Evolutionary conservation across 2,329 filamentous ascomycete species (phyloP).

Genomic region (Remersonia thermophila): DNA sequence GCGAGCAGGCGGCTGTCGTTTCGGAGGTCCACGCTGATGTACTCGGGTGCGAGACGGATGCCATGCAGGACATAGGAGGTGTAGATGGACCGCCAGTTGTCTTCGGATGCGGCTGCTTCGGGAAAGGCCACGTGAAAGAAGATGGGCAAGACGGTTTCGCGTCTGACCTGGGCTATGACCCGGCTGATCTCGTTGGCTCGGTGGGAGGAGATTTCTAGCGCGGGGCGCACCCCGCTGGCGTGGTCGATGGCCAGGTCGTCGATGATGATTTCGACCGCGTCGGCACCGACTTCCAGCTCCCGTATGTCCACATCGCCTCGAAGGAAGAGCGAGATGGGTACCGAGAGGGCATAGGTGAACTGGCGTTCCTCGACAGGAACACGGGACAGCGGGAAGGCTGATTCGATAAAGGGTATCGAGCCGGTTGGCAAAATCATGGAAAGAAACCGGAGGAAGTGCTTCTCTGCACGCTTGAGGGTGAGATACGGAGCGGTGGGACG

Average conservation of each 20-base stretch:
- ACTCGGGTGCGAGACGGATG: constrained; percentile 50
- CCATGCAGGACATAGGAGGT: constrained; percentile 46
- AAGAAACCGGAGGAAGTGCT: constrained; percentile 58
- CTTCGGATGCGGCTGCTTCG: constrained; percentile 14
- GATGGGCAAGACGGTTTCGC: constrained; percentile 49
- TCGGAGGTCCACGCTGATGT: constrained; percentile 48
- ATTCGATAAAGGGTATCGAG: constrained; percentile 46
- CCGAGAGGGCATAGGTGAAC: constrained; percentile 55
- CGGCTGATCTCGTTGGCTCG: constrained; percentile 42
- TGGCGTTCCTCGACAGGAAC: constrained; percentile 46
- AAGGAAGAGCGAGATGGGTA: constrained; percentile 46
- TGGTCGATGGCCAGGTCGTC: constrained; percentile 24
- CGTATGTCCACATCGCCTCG: constrained; percentile 45
- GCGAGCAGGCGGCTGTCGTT: constrained; percentile 39
- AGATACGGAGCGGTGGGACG: constrained; percentile 45
- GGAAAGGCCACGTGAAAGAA: constrained; percentile 39
- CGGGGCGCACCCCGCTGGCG: constrained; percentile 3
- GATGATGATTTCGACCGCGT: constrained; percentile 53
- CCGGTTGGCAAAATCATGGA: constrained; percentile 45
- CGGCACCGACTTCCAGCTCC: constrained; percentile 51
- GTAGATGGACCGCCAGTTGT: constrained; percentile 28
- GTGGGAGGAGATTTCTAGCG: constrained; percentile 17
- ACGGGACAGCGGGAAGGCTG: constrained; percentile 52
- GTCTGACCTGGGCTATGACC: constrained; percentile 46
- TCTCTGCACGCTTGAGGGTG: constrained; percentile 54